Conservation (phyloP, 2,329 filamentous ascomycete species). For the Ophiostoma australiae region DNA sequence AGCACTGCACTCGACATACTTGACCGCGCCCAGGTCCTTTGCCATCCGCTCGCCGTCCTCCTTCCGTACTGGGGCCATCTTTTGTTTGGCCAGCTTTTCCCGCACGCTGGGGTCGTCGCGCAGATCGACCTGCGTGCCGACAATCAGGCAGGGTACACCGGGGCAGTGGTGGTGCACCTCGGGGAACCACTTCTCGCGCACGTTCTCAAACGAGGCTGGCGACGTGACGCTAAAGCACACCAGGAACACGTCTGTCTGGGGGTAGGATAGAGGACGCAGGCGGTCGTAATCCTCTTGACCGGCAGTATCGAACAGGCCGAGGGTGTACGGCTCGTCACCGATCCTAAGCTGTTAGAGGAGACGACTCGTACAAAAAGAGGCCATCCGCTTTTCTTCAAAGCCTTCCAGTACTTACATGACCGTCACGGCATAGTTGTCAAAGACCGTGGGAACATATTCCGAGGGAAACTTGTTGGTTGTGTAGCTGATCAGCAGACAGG, state of each 20-base stretch:
- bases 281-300: constrained; percentile 99
- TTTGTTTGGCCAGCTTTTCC: constrained; percentile 91
- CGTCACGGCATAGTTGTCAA: constrained; percentile 99
- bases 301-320: constrained; percentile 96
- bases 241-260: constrained; percentile 97
- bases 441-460: constrained; percentile 98
- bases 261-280: constrained; percentile 91
- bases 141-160: constrained; percentile 93
- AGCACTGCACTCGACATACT: constrained; percentile 98
- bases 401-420: constrained; percentile 73
- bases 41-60: constrained; percentile 96
- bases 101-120: constrained; percentile 80
- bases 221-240: constrained; percentile 98
- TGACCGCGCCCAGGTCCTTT: constrained; percentile 93
- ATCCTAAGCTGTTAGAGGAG: constrained; percentile 60
- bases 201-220: constrained; percentile 97
- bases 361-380: background rate
- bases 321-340: constrained; percentile 94
- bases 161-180: constrained; percentile 99
- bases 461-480: constrained; percentile 99
- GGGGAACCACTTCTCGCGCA: constrained; percentile 97
- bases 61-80: constrained; percentile 87
- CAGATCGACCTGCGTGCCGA: constrained; percentile 95
- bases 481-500: constrained; percentile 97
- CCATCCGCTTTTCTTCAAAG: background rate